Base-by-base conservation (phyloP, 805 yeast genomes). In the Pichia occidentalis region DNA sequence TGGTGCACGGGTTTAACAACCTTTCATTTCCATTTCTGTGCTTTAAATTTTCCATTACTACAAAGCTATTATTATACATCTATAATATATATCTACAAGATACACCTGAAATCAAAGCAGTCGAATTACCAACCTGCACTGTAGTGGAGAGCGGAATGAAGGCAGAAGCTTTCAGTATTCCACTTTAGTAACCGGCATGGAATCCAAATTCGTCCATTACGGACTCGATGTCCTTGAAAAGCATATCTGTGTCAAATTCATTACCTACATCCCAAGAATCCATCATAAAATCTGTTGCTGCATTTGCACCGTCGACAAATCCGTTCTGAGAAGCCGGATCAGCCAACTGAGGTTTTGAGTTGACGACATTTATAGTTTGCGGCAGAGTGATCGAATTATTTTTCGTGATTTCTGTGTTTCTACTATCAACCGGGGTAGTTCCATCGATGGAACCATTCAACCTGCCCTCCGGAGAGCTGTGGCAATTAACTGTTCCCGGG, bases 151-250 rank as follows among this genome's bases (percentile, higher is more conserved):
- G n/a, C n/a, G n/a, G n/a, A n/a, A n/a, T n/a, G n/a, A n/a, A n/a
- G n/a, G n/a, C n/a, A n/a, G n/a, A 26, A 8, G 14, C 29, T 26
- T 9, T 26, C 7, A 7, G 8, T 9, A 26, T 26, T 26, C 7
- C 14, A 26, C 14, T 26, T 32, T 22, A 37, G 14, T 35, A 40
- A 37, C 67, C 68, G 4, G 85, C 77, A 47, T 83, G 85, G 64
- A 86, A 86, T 5, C 95, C 96, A 60, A 85, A 86, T 53, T 85
- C 95, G 53, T 83, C 85, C 95, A 86, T 85, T 41, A 86, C 83
- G 33, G 85, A 69, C 47, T 85, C 95, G 21, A 86, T 88, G 53
- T 86, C 94, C 52, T 80, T 82, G 87, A 82, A 80, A 17, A 77
- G 62, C 42, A 73, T 48, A 35, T 73, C 82, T 18, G 72, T 68